Evolutionary conservation across 2,329 filamentous ascomycete species (phyloP).

Genomic region (Fusarium sp.): DNA sequence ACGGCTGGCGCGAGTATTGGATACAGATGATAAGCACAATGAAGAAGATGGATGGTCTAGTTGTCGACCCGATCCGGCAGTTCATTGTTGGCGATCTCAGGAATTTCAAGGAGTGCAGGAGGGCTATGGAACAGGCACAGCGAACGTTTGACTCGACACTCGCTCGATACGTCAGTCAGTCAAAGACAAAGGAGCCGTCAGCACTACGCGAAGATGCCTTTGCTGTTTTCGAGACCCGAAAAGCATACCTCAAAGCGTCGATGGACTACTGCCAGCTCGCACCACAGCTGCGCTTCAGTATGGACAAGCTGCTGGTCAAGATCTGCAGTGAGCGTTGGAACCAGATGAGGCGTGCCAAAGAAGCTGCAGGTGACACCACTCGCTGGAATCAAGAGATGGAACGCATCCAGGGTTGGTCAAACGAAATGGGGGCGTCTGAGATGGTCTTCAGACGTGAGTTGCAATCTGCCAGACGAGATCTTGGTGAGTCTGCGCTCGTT

Average conservation of each 20-base stretch:
- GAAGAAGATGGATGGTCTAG: constrained; percentile 81
- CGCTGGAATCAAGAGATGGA: constrained; percentile 88
- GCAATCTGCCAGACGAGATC: constrained; percentile 81
- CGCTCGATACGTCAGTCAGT: constrained; percentile 85
- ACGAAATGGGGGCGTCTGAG: constrained; percentile 94
- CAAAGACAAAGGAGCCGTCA: constrained; percentile 94
- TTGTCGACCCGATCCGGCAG: constrained; percentile 84
- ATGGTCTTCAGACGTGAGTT: constrained; percentile 86
- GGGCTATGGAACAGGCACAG: constrained; percentile 83
- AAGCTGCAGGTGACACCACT: constrained; percentile 74
- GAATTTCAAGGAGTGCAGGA: constrained; percentile 87
- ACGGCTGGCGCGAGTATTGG: constrained; percentile 92
- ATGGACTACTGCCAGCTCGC: constrained; percentile 94
- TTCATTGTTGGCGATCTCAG: constrained; percentile 87
- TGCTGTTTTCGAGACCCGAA: constrained; percentile 91
- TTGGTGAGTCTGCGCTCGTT: constrained; percentile 82
- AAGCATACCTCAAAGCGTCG: constrained; percentile 89
- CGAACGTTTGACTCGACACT: constrained; percentile 87
- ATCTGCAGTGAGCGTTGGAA: constrained; percentile 90
- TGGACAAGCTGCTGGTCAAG: constrained; percentile 89
- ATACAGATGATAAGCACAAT: constrained; percentile 79
- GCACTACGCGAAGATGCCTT: constrained; percentile 95
- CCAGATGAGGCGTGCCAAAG: constrained; percentile 82
- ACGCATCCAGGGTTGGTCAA: constrained; percentile 90
- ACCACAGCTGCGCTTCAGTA: constrained; percentile 84